phyloP scores from a whole-genome alignment of 2,329 filamentous ascomycete species.

The Apiospora aurea region DNA sequence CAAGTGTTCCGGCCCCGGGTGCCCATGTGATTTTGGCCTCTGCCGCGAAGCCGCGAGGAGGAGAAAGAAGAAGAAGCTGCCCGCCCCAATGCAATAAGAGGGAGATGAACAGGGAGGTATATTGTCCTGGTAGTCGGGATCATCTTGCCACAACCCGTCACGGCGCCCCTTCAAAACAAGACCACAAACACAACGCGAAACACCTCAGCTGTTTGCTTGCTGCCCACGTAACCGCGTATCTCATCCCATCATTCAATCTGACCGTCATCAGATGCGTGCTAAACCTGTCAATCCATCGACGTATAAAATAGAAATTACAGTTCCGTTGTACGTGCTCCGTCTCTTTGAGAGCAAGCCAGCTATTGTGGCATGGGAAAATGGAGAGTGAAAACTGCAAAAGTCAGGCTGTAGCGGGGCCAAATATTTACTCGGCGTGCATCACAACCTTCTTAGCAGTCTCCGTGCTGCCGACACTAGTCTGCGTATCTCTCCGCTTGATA shows the following conservation, averaged over 20 bases:
- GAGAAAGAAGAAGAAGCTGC: not conserved
- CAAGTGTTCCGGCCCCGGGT: not conserved
- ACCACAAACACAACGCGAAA: not conserved
- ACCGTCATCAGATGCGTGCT: slow-evolving; percentile 12
- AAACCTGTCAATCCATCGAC: slow-evolving; percentile 9
- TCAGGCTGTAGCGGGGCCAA: not conserved
- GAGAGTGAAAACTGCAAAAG: not conserved
- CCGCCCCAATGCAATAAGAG: not conserved
- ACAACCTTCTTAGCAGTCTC: slow-evolving; percentile 68
- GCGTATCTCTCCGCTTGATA: slow-evolving; percentile 62
- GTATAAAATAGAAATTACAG: not conserved
- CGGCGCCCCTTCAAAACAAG: not conserved
- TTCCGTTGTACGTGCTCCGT: not conserved
- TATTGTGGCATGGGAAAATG: not conserved
- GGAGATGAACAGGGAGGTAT: not conserved
- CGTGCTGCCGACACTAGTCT: slow-evolving; percentile 66
- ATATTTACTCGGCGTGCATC: not conserved
- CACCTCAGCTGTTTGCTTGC: slow-evolving; percentile 3
- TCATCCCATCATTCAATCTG: slow-evolving; percentile 17
- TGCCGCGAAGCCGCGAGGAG: not conserved
- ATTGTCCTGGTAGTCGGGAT: not conserved
- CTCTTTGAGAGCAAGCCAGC: not conserved
- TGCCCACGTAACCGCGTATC: slow-evolving; percentile 10
- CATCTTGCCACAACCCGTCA: not conserved
- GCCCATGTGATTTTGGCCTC: not conserved